phyloP scores from a whole-genome alignment of 371 early-diverging fungal species.

The Mortierella sp. region DNA sequence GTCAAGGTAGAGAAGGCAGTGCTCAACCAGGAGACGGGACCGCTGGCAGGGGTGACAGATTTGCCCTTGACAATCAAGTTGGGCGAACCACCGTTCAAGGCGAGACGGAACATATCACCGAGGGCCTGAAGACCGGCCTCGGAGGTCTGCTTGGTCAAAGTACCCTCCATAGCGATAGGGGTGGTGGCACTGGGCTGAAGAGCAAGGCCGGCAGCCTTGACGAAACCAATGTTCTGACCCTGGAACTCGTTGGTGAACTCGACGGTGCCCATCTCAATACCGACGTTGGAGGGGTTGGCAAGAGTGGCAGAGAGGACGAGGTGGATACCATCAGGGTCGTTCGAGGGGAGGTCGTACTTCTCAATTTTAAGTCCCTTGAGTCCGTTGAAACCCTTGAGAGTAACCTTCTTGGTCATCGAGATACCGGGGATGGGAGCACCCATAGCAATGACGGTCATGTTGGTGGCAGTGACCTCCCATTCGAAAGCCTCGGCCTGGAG shows the following conservation, averaged over 20 bases:
- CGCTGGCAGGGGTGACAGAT: slow-evolving; percentile 65
- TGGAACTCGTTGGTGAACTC: slow-evolving; percentile 63
- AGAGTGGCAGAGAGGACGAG: slow-evolving; percentile 66
- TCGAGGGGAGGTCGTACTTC: slow-evolving; percentile 64
- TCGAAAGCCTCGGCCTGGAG: slow-evolving; percentile 68
- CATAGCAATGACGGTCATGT: slow-evolving; percentile 68
- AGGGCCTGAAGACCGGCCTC: slow-evolving; percentile 66
- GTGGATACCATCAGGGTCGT: slow-evolving; percentile 72
- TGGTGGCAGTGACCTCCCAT: slow-evolving; percentile 65
- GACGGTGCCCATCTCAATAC: slow-evolving; percentile 69
- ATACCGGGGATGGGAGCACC: slow-evolving; percentile 70
- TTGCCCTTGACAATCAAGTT: slow-evolving; percentile 63
- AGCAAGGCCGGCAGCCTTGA: slow-evolving; percentile 43
- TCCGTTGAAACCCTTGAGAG: slow-evolving; percentile 65
- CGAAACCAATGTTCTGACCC: slow-evolving; percentile 60
- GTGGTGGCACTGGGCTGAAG: slow-evolving; percentile 36
- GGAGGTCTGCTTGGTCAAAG: slow-evolving; percentile 64
- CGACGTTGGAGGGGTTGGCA: slow-evolving; percentile 71
- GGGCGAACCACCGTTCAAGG: slow-evolving; percentile 61
- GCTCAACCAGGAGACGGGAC: slow-evolving; percentile 69
- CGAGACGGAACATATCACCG: slow-evolving; percentile 66
- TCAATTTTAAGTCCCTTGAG: slow-evolving; percentile 48
- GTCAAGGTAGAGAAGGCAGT: slow-evolving; percentile 66
- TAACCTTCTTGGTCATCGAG: slow-evolving; percentile 68
- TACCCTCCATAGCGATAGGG: slow-evolving; percentile 66